Evolutionary conservation across 805 yeast genomes (phyloP), one percentile per base, ranked within the genome.

Genomic region (Deakozyma indianensis): DNA sequence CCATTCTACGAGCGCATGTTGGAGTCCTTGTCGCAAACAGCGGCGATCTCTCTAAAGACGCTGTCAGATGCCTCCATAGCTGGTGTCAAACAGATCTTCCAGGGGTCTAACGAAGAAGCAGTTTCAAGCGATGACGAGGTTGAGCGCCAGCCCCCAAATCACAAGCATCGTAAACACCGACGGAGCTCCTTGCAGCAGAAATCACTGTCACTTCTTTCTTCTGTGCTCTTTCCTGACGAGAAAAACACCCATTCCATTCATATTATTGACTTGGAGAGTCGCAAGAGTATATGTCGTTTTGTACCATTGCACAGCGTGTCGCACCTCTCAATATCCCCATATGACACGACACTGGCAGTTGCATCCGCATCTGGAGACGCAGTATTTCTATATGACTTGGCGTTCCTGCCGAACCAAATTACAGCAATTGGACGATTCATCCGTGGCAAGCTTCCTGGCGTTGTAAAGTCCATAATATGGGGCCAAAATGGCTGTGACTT

Each of bases 281-380:
- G 62, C 42, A 58, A 59, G 46, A 61, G 65, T 2, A 47, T 69
- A 20, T 63, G 66, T 22, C 52, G 67, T 7, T 77, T 80, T 57
- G 67, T 70, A 38, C 76, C 84, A 0, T 77, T 81, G 0, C 76
- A 73, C 20, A 84, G 84, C 0, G 69, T 80, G 23, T 76, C 85
- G 0, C 60, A 68, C 22, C 56, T 81, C 1, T 75, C 81, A 1
- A 54, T 80, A 4, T 78, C 82, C 0, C 82, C 83, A 0, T 74
- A 69, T 56, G 84, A 80, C 53, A 54, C 74, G 35, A 71, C 72
- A 24, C 56, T 80, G 43, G 70, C 78, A 0, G 73, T 80, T 5
- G 70, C 71, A 2, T 70, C 74, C 9, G 53, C 57, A 21, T 66
- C 83, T 44, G 87, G 88, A 2, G 85, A 81, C 56, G 71, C 66